A percentile compares a stretch with the other conserved stretches of the same genome.
Evolutionary conservation across 176 grass and related monocot species (phyloP).

Genomic region (Bonia amplexicaulis): DNA sequence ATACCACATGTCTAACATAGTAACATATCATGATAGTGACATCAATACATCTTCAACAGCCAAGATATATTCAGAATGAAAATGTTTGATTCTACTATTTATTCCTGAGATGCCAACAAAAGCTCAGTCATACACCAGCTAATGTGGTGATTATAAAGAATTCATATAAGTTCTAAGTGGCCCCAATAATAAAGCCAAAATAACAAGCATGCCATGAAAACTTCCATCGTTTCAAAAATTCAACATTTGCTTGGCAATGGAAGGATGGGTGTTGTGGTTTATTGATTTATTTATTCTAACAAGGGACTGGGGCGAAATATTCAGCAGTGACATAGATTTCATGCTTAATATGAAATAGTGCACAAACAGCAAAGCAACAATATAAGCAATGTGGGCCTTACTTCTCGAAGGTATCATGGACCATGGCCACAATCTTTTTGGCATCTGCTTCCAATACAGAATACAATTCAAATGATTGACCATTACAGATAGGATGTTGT

Average conservation of each 20-base stretch:
- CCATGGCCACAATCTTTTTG: constrained; percentile 57
- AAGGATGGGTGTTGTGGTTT: not conserved
- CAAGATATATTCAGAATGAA: not conserved
- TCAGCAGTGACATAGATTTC: not conserved
- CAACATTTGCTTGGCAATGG: not conserved
- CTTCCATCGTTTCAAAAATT: not conserved
- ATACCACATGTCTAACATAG: not conserved
- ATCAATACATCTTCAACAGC: not conserved
- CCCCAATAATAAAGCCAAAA: not conserved
- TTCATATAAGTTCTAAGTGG: not conserved
- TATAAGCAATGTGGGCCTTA: constrained; percentile 38
- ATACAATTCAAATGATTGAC: constrained; percentile 47
- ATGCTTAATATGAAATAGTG: constrained; percentile 15
- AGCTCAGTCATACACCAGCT: not conserved
- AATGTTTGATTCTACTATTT: not conserved
- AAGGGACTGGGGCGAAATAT: not conserved
- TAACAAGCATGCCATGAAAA: not conserved
- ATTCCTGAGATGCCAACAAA: not conserved
- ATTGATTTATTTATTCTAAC: not conserved
- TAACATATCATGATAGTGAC: not conserved
- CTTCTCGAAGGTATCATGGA: constrained; percentile 67
- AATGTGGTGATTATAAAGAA: not conserved
- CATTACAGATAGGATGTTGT: constrained; percentile 33
- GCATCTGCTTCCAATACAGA: constrained; percentile 78
- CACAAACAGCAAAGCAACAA: constrained; percentile 6